Base-by-base conservation (phyloP, 257 asterid species). In the Solanum bulbocastanum region DNA sequence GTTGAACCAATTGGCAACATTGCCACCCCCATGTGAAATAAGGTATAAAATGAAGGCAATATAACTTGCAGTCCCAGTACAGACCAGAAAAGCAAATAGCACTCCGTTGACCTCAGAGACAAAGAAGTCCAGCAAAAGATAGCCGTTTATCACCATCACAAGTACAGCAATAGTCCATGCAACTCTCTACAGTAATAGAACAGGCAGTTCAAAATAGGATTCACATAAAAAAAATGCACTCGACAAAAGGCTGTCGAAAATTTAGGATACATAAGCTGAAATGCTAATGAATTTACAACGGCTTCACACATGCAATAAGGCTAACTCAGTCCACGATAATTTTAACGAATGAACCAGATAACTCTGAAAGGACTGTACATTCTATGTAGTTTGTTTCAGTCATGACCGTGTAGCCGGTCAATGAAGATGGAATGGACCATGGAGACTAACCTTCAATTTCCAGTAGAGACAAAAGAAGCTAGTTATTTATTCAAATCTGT, bases 121-220 rank as follows among this genome's bases (percentile, higher is more conserved):
- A 91, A 96, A 93, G 87, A 97, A 97, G 90, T 96, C 92, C 85
- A 97, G 92, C 93, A 97, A 90, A 87, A 97, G 96, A 93, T 97
- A 96, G 49, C 99, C 98, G 39, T 95, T 96, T 33, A 96, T 97
- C 88, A 94, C 96, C 71, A 97, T 97, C 94, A 97, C 99, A 81
- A 97, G 92, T 25, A 90, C 94, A 65, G 98, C 99, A 93, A 97
- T 96, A 2, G 95, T 93, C 99, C 99, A 97, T 8, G 98, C 98
- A 78, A 93, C 89, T 87, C 94, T 93, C 99, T 97, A 88, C 92
- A 91, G 44, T 25, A 30, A 68, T 42, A 88, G 65, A 8, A 86
- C 46, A 25, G 11, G 6, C 72, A 52, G 78, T 82, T 56, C 68
- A 65, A 20, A 40, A 40, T 75, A 69, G 49, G 66, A 33, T 49